Base-by-base conservation (phyloP, 495 filamentous ascomycete species). In the Penicillium herquei region DNA sequence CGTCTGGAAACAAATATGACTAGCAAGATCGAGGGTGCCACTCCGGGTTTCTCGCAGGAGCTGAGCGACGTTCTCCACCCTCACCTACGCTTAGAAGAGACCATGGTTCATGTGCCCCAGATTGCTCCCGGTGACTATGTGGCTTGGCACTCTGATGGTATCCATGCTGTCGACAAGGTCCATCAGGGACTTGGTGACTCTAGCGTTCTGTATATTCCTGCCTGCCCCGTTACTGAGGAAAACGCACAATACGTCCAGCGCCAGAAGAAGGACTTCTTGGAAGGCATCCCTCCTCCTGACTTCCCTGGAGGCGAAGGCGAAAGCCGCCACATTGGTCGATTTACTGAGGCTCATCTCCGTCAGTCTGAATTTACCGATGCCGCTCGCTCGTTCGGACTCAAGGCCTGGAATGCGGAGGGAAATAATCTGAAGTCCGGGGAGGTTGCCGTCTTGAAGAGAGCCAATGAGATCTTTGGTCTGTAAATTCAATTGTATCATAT, bases 31-130 rank as follows among this genome's bases (percentile, higher is more conserved):
- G 31, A 34, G 7, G 89, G 89, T 3, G 87, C 88, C 0, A 82
- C 77, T 13, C 86, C 82, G 0, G 86, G 85, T 1, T 76, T 79
- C 39, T 81, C 81, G 7, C 89, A 92, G 65, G 89, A 92, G 63
- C 74, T 90, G 4, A 82, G 71, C 11, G 63, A 73, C 7, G 69
- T 65, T 2, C 66, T 84, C 47, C 89, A 92, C 64, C 89, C 89
- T 3, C 89, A 91, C 62, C 74, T 93, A 21, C 69, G 83, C 41
- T 77, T 92, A 6, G 63, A 76, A 21, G 31, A 58, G 11, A 82
- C 83, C 7, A 91, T 93, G 87, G 78, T 90, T 3, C 83, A 87
- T 61, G 69, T 91, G 1, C 89, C 89, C 0, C 69, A 68, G 7
- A 85, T 92, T 16, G 70, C 66, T n/a, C 88, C 89, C 2, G 89